Percentiles rank a stretch among this genome's conserved stretches.
Evolutionary conservation across 208 protist genomes (phyloP).

Genomic region (Polymyxa betae): DNA sequence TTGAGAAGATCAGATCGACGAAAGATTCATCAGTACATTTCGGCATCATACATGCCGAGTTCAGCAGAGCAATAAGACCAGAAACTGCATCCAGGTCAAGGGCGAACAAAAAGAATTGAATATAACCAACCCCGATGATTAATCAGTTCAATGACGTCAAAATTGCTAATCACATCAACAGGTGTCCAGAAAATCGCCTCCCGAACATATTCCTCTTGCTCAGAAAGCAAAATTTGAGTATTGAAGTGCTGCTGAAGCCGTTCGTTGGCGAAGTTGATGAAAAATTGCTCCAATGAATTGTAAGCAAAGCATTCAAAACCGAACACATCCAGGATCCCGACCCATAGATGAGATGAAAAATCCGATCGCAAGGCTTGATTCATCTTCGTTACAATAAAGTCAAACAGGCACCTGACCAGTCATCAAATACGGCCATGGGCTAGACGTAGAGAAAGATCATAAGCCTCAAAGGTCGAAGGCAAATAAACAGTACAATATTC

Average conservation of each 20-base stretch:
- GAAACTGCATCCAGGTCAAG: background rate
- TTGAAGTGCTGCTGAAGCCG: conserved; percentile 66
- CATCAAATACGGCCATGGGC: too few relatives aligned
- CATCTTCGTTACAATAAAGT: conserved; percentile 23
- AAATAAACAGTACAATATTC: background rate
- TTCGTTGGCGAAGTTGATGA: conserved; percentile 92
- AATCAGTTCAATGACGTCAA: conserved; percentile 60
- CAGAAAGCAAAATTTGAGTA: conserved; percentile 55
- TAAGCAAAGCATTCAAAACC: conserved; percentile 79
- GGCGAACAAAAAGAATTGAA: background rate
- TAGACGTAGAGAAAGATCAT: too few relatives aligned
- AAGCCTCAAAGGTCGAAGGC: too few relatives aligned
- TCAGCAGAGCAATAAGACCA: conserved; percentile 34
- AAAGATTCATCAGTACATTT: conserved; percentile 49
- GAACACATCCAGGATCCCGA: conserved; percentile 79
- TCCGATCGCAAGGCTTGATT: conserved; percentile 69
- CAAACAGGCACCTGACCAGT: conserved; percentile 54
- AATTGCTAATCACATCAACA: conserved; percentile 52
- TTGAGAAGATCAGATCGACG: conserved; percentile 49
- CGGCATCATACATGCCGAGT: conserved; percentile 18
- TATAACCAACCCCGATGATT: conserved; percentile 33
- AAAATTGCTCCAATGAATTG: conserved; percentile 91
- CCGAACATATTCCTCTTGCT: conserved; percentile 57
- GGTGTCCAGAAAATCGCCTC: conserved; percentile 61
- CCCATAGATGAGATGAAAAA: conserved; percentile 60